These are phyloP conservation scores for Uromyces viciae-fabae DNA, from an alignment of 1,284 basidiomycete species.

Conservation along the genomic window DNA sequence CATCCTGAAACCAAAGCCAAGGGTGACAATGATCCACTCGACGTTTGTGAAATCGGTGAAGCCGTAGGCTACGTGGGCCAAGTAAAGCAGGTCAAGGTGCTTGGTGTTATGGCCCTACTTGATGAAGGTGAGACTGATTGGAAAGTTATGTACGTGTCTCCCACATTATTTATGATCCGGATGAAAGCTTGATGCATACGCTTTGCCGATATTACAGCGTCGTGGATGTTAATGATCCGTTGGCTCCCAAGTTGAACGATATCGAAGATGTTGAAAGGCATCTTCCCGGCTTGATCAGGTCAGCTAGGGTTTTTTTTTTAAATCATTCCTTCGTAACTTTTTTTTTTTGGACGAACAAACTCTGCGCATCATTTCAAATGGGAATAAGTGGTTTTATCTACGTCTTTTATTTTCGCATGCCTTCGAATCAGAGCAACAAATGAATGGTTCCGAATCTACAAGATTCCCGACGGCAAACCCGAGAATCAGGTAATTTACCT, in stretches of 20 bases:
- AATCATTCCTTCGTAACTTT: background rate
- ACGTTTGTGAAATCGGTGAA: slow-evolving; percentile 99
- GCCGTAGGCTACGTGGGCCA: slow-evolving; percentile 96
- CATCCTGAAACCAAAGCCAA: slow-evolving; percentile 98
- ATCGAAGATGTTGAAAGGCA: slow-evolving; percentile 99
- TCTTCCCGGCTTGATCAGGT: slow-evolving; percentile 85
- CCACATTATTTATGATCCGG: slow-evolving; percentile 58
- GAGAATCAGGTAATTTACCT: slow-evolving; percentile 57
- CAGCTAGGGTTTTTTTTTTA: background rate
- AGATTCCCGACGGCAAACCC: slow-evolving; percentile 88
- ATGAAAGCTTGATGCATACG: slow-evolving; percentile 47
- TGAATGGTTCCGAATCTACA: slow-evolving; percentile 50
- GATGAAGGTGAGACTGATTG: slow-evolving; percentile 98
- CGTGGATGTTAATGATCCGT: slow-evolving; percentile 92
- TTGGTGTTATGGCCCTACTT: slow-evolving; percentile 98
- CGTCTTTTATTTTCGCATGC: slow-evolving; percentile 43
- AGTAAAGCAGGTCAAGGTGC: slow-evolving; percentile 99
- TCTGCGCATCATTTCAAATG: slow-evolving; percentile 60
- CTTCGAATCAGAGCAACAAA: slow-evolving; percentile 40
- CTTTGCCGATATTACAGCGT: slow-evolving; percentile 57
- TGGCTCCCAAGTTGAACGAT: slow-evolving; percentile 94
- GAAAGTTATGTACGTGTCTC: slow-evolving; percentile 65
- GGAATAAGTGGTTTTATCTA: too few species aligned
- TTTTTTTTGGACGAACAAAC: slow-evolving; percentile 67
- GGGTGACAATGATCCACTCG: slow-evolving; percentile 98